Conservation (phyloP, 768 basidiomycete species). For the Pisolithus sp. region DNA sequence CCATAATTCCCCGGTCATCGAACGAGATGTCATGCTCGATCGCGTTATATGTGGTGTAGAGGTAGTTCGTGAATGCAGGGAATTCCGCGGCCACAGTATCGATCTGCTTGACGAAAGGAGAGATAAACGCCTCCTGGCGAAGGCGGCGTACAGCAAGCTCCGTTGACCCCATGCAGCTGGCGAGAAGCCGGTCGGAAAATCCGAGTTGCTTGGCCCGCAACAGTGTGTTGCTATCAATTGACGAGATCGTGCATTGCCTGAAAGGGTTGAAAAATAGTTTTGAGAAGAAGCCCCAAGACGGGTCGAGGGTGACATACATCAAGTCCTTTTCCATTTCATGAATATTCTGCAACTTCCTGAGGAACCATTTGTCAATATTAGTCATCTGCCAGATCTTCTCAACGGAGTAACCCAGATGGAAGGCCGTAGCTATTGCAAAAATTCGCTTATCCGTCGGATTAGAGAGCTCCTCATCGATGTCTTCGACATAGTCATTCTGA, state of each 20-base stretch:
- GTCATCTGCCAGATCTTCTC: constrained; percentile 98
- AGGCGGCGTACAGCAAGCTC: constrained; percentile 89
- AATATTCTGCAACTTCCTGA: constrained; percentile 81
- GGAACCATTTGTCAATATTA: constrained; percentile 98
- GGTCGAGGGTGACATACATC: constrained; percentile 44
- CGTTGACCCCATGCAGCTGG: constrained; percentile 75
- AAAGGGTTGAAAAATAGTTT: not conserved
- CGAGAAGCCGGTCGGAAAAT: constrained; percentile 92
- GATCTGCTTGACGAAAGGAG: constrained; percentile 96
- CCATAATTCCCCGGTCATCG: constrained; percentile 91
- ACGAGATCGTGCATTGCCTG: constrained; percentile 60
- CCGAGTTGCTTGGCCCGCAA: constrained; percentile 88
- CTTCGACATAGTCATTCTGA: constrained; percentile 80
- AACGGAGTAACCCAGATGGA: constrained; percentile 88
- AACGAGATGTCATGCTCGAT: constrained; percentile 88
- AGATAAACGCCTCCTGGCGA: constrained; percentile 76
- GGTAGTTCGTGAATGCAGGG: constrained; percentile 97
- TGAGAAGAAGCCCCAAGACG: not conserved
- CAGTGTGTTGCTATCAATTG: constrained; percentile 56
- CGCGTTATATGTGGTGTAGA: constrained; percentile 98
- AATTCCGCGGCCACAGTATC: constrained; percentile 99
- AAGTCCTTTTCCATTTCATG: constrained; percentile 73
- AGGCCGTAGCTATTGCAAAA: constrained; percentile 92
- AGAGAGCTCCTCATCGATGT: constrained; percentile 87
- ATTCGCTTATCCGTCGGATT: constrained; percentile 97